phyloP scores from a whole-genome alignment of 2,329 filamentous ascomycete genomes.

The Stagonosporopsis cucurbitacearum region DNA sequence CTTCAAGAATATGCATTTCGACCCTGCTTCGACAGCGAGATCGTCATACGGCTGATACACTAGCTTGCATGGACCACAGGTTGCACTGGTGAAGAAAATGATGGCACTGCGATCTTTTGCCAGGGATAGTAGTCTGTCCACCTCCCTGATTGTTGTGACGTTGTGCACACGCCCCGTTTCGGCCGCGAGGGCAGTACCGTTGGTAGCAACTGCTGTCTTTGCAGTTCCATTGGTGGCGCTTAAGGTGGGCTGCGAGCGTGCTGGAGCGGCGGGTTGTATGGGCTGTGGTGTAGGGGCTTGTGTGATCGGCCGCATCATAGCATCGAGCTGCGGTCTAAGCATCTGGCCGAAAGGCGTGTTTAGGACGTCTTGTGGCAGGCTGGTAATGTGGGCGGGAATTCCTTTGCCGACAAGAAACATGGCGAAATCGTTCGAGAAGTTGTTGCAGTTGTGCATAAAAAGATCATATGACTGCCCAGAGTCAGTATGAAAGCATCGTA shows the following conservation, averaged over 20 bases:
- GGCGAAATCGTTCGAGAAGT: conserved; percentile 91
- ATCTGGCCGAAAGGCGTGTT: conserved; percentile 88
- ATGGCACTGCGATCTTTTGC: conserved; percentile 74
- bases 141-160: conserved; percentile 63
- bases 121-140: conserved; percentile 65
- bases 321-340: conserved; percentile 77
- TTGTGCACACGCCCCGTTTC: conserved; percentile 63
- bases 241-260: conserved; percentile 17
- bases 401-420: conserved; percentile 88
- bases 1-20: conserved; percentile 77
- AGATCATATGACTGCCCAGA: conserved; percentile 74
- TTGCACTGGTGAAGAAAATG: conserved; percentile 91
- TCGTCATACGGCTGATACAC: conserved; percentile 84
- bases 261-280: conserved; percentile 27
- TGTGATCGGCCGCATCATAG: conserved; percentile 66
- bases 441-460: conserved; percentile 90
- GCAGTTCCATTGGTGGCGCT: conserved; percentile 19
- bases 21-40: conserved; percentile 74
- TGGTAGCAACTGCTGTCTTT: conserved; percentile 12
- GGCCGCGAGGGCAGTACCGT: conserved; percentile 24
- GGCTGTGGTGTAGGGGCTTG: conserved; percentile 60
- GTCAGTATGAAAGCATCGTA: background rate
- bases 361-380: conserved; percentile 83
- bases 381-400: conserved; percentile 85
- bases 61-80: conserved; percentile 82